Evolutionary conservation across 306 rosid species (phyloP), one percentile per base, ranked within the genome.

Genomic region (Quercus rubra): DNA sequence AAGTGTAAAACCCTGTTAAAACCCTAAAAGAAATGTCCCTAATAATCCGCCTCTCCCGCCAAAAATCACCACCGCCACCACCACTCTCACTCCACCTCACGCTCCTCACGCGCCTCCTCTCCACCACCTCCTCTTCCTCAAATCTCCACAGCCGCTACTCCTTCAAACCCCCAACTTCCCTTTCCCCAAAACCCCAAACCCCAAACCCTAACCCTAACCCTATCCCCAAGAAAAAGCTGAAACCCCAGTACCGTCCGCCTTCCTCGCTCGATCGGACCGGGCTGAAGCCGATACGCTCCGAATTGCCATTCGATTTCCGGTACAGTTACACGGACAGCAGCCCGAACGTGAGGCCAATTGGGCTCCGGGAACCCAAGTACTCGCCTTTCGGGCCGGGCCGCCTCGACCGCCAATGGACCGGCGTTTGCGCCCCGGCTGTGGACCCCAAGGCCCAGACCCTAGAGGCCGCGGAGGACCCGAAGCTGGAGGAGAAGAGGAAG

Each of bases 371-470:
- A 57, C 98, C 98, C 49, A 91, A 92, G 87, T 95, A 90, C 87
- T 95, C 98, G 15, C 99, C 97, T 0, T 95, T 95, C 52, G 99
- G 99, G 33, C 96, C 97, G 2, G 92, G 86, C 51, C 83, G 96
- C 76, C 55, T 95, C 10, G 91, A 89, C 78, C 87, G 94, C 10
- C 70, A 77, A 1, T 95, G 98, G 99, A 89, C 94, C 27, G 99
- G 99, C 30, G 98, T 95, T 27, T 92, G 97, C 17, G 98, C 98
- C 1, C 96, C 96, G 12, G 98, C 92, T 6, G 87, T 88, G 78
- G 90, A 91, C 81, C 92, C 92, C 12, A 92, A 81, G 81, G 93
- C 86, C 79, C 80, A 77, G 86, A 75, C 76, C 8, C 67, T 92
- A 64, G 98, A 92, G 86, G 89, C 82, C 3, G 76, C 57, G 59